phyloP scores from a whole-genome alignment of 208 protist species.

The Leishmania braziliensis region DNA sequence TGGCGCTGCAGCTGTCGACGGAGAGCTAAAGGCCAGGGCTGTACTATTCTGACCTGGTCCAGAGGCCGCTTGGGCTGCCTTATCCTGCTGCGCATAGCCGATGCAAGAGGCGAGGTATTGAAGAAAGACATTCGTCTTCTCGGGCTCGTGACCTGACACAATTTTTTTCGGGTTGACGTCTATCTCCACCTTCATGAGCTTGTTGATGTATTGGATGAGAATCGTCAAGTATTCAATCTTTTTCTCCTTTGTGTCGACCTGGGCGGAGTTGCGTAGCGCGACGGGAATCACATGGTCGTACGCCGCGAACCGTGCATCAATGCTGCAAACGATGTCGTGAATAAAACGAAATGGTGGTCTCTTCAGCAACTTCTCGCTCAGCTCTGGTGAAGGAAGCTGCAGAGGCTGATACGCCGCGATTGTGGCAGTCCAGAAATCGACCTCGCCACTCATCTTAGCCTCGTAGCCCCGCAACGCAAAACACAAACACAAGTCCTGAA shows the following conservation, averaged over 20 bases:
- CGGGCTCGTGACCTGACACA: conserved; percentile 83
- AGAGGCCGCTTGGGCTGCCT: conserved; percentile 29
- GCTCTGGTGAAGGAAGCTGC: conserved; percentile 66
- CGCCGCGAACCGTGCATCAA: conserved; percentile 73
- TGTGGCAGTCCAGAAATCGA: conserved; percentile 84
- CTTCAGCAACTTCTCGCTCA: conserved; percentile 86
- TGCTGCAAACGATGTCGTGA: conserved; percentile 80
- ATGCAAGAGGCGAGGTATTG: conserved; percentile 81
- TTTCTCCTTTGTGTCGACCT: conserved; percentile 85
- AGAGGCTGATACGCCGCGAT: conserved; percentile 74
- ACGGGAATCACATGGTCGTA: conserved; percentile 73
- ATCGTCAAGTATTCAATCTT: conserved; percentile 85
- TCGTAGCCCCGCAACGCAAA: too few species aligned
- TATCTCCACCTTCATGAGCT: conserved; percentile 65
- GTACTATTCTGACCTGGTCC: not conserved
- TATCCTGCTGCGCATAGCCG: conserved; percentile 81
- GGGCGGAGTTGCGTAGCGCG: conserved; percentile 50
- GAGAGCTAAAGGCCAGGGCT: not conserved
- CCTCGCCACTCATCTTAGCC: conserved; percentile 24
- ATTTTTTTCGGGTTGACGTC: conserved; percentile 90
- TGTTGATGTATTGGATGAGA: conserved; percentile 73
- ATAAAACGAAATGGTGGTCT: conserved; percentile 92
- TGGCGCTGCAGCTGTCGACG: not conserved
- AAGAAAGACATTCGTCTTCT: conserved; percentile 90
- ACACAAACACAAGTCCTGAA: not conserved